Evolutionary conservation across 768 basidiomycete species (phyloP).

Genomic region (Inosperma sp.): DNA sequence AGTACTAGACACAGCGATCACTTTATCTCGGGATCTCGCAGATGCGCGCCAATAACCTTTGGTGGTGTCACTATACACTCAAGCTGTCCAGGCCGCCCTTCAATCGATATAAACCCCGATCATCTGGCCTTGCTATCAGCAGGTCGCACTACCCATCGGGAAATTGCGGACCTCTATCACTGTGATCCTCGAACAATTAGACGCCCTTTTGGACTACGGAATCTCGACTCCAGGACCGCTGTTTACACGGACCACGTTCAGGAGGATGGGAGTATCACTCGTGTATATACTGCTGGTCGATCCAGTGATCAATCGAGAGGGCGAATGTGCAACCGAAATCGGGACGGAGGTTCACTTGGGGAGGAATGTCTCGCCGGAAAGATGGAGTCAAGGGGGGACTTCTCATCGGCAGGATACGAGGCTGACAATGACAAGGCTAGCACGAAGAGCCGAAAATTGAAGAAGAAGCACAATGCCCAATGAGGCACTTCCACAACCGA

Average conservation of each 20-base stretch:
- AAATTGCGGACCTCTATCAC: constrained; percentile 11
- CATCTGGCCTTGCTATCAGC: constrained; percentile 20
- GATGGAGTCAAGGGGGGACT: background rate
- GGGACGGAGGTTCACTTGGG: background rate
- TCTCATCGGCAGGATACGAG: background rate
- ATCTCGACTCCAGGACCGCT: constrained; percentile 17
- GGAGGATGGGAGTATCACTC: constrained; percentile 13
- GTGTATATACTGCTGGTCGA: constrained; percentile 6
- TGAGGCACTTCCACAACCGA: background rate
- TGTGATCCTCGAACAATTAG: constrained; percentile 14
- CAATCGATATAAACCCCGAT: constrained; percentile 24
- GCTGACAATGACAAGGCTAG: background rate
- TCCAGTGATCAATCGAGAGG: constrained; percentile 10
- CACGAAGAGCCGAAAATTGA: background rate
- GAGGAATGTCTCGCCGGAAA: background rate
- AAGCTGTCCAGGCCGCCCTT: constrained; percentile 20
- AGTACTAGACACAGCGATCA: background rate
- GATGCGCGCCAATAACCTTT: background rate
- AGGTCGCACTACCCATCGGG: constrained; percentile 13
- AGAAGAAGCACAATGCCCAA: background rate
- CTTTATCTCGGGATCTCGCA: background rate
- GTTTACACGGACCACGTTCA: constrained; percentile 13
- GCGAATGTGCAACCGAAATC: background rate
- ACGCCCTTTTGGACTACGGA: constrained; percentile 18
- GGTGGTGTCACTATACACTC: background rate